Percentiles rank a stretch among this genome's conserved stretches.
Evolutionary conservation across 345 rosid genomes (phyloP).

Genomic region (Microthlaspi erraticum): DNA sequence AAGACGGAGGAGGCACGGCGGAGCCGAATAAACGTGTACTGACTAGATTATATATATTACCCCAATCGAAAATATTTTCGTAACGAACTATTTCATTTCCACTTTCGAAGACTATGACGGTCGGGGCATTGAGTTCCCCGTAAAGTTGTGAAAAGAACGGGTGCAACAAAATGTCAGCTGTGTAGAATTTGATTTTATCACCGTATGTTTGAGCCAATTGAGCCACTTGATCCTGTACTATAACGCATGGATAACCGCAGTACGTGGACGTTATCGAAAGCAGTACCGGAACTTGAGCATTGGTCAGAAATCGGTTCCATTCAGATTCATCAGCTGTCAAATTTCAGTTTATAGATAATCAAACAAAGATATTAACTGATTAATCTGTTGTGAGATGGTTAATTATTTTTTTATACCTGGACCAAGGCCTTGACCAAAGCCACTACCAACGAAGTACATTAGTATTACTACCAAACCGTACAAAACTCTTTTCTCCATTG

Average conservation of each 20-base stretch:
- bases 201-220: too few species aligned
- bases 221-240: too few species aligned
- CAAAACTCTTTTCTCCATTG: slow-evolving; percentile 24
- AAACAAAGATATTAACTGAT: not conserved
- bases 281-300: too few species aligned
- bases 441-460: slow-evolving; percentile 14
- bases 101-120: too few species aligned
- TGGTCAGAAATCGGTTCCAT: too few species aligned
- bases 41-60: not conserved
- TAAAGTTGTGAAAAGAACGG: too few species aligned
- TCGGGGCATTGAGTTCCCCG: too few species aligned
- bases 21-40: not conserved
- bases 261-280: too few species aligned
- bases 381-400: not conserved
- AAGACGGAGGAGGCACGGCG: not conserved
- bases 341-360: slow-evolving; percentile 15
- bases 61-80: not conserved
- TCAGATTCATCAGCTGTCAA: not conserved
- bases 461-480: slow-evolving; percentile 22
- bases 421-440: slow-evolving; percentile 27
- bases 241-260: too few species aligned
- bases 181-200: too few species aligned
- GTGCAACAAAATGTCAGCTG: too few species aligned
- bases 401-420: slow-evolving; percentile 10
- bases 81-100: not conserved